A percentile compares a stretch with the other conserved stretches of the same genome.
These are phyloP conservation scores for Trametopsis cervina DNA, from an alignment of 768 basidiomycete genomes.

Conservation along the genomic window DNA sequence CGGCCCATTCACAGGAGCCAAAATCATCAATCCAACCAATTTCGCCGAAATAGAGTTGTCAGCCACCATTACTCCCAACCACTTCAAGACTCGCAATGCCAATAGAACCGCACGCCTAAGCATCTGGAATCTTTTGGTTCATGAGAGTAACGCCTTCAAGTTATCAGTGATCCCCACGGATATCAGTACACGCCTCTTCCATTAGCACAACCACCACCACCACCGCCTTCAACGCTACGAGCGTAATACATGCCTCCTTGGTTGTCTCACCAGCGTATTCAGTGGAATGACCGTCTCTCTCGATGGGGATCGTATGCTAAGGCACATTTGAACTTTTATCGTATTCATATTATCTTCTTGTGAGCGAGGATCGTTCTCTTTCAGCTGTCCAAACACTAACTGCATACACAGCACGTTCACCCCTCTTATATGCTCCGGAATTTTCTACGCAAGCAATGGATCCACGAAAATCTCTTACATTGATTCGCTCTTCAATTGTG, in stretches of 20 bases:
- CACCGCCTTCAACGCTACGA: background rate
- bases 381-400: background rate
- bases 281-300: conserved; percentile 1
- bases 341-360: conserved; percentile 40
- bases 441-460: conserved; percentile 84
- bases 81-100: too few species aligned
- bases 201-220: background rate
- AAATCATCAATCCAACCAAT: too few species aligned
- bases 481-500: conserved; percentile 71
- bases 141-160: too few species aligned
- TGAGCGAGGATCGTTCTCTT: conserved; percentile 15
- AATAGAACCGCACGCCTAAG: too few species aligned
- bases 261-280: background rate
- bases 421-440: conserved; percentile 70
- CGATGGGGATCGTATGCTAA: conserved; percentile 20
- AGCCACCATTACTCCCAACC: too few species aligned
- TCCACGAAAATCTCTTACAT: conserved; percentile 61
- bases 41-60: too few species aligned
- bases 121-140: too few species aligned
- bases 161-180: too few species aligned
- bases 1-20: too few species aligned
- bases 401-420: conserved; percentile 50
- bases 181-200: too few species aligned
- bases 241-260: background rate
- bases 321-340: conserved; percentile 39